Evolutionary conservation across 2,329 filamentous ascomycete genomes (phyloP).

Genomic region (Apiospora malaysiana): DNA sequence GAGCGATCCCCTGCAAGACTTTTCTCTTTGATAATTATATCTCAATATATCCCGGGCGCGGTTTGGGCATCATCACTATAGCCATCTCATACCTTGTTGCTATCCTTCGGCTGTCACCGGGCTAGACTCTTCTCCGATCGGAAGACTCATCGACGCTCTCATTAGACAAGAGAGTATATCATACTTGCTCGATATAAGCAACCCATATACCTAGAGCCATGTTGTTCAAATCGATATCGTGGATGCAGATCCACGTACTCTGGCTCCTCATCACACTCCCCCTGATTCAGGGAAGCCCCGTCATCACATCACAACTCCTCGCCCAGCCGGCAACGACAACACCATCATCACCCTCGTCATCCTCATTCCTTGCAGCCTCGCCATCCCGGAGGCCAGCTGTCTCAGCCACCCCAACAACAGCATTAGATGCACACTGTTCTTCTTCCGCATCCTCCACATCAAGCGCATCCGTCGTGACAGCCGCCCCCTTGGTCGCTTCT

Average conservation of each 20-base stretch:
- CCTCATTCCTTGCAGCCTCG: background rate
- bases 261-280: constrained; percentile 7
- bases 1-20: background rate
- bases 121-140: background rate
- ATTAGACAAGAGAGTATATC: background rate
- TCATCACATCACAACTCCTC: constrained; percentile 19
- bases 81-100: background rate
- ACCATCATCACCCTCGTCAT: background rate
- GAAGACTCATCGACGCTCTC: background rate
- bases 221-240: background rate
- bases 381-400: background rate
- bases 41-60: background rate
- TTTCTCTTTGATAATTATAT: background rate
- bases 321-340: constrained; percentile 18
- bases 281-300: background rate
- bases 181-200: background rate
- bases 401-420: background rate
- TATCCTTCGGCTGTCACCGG: background rate
- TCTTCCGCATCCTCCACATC: background rate
- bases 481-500: background rate
- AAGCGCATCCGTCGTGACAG: background rate
- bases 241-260: constrained; percentile 12
- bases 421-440: background rate
- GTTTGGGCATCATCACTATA: background rate
- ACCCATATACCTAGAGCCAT: background rate